phyloP scores from a whole-genome alignment of 441 rosid genomes.

The Raphanus hybrid region DNA sequence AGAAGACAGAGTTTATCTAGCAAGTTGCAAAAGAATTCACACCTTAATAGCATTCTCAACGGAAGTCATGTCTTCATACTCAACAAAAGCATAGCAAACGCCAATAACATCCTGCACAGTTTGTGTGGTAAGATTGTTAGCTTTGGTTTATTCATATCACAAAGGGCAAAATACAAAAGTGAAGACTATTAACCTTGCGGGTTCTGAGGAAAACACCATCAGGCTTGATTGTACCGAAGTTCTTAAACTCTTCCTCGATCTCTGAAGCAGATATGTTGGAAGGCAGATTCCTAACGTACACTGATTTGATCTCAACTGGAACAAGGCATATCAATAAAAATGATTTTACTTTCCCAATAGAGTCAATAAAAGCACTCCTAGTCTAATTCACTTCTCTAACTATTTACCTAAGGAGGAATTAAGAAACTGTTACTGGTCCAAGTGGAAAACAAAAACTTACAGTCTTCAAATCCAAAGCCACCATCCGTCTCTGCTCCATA shows the following conservation, averaged over 20 bases:
- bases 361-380: neutral
- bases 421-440: neutral
- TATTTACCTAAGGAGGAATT: neutral
- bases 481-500: slow-evolving; percentile 57
- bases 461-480: slow-evolving; percentile 53
- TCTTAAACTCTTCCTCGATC: slow-evolving; percentile 70
- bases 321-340: slow-evolving; percentile 34
- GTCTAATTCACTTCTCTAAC: neutral
- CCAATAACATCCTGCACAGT: slow-evolving; percentile 52
- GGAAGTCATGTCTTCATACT: slow-evolving; percentile 66
- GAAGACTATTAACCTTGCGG: slow-evolving; percentile 53
- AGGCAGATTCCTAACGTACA: slow-evolving; percentile 79
- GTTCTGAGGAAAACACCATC: slow-evolving; percentile 75
- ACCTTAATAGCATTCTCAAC: slow-evolving; percentile 81
- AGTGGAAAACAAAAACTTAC: slow-evolving; percentile 31
- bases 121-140: slow-evolving; percentile 10
- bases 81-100: slow-evolving; percentile 82
- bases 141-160: neutral
- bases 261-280: slow-evolving; percentile 64
- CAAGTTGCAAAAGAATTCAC: slow-evolving; percentile 13
- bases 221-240: slow-evolving; percentile 74
- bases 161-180: neutral
- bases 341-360: slow-evolving; percentile 15
- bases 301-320: slow-evolving; percentile 69
- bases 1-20: neutral